Percentiles rank a stretch among this genome's conserved stretches.
Evolutionary conservation across 768 basidiomycete genomes (phyloP).

Genomic region (Podaxis rugospora): DNA sequence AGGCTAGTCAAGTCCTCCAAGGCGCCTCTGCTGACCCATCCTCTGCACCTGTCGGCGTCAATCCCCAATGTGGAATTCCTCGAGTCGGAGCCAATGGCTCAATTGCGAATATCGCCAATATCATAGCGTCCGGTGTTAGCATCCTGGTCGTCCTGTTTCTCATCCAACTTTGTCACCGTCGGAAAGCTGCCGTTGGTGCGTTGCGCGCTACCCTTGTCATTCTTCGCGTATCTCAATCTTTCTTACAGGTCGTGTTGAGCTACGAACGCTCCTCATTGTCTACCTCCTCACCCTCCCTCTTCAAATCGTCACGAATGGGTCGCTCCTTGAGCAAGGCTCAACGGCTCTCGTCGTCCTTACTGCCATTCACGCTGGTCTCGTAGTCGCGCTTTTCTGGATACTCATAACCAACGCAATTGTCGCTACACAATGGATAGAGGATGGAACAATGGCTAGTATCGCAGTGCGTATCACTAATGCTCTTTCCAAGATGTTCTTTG

Average conservation of each 20-base stretch:
- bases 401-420: conserved; percentile 74
- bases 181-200: conserved; percentile 83
- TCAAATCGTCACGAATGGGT: conserved; percentile 78
- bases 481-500: neutral
- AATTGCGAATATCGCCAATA: conserved; percentile 83
- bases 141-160: conserved; percentile 57
- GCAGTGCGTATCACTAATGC: conserved; percentile 41
- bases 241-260: conserved; percentile 57
- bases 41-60: conserved; percentile 77
- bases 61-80: conserved; percentile 75
- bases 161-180: conserved; percentile 49
- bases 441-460: conserved; percentile 71
- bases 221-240: neutral
- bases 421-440: conserved; percentile 90
- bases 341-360: conserved; percentile 63
- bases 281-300: conserved; percentile 74
- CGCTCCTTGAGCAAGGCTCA: conserved; percentile 75
- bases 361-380: conserved; percentile 75
- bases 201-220: neutral
- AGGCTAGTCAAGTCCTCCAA: conserved; percentile 23
- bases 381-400: conserved; percentile 77
- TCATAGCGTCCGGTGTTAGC: conserved; percentile 74
- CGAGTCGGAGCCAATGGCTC: conserved; percentile 52
- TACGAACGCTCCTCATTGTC: conserved; percentile 58
- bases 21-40: conserved; percentile 39